Evolutionary conservation across 1,139 yeast species (phyloP).

Genomic region (Entelexis paramagnoliae): DNA sequence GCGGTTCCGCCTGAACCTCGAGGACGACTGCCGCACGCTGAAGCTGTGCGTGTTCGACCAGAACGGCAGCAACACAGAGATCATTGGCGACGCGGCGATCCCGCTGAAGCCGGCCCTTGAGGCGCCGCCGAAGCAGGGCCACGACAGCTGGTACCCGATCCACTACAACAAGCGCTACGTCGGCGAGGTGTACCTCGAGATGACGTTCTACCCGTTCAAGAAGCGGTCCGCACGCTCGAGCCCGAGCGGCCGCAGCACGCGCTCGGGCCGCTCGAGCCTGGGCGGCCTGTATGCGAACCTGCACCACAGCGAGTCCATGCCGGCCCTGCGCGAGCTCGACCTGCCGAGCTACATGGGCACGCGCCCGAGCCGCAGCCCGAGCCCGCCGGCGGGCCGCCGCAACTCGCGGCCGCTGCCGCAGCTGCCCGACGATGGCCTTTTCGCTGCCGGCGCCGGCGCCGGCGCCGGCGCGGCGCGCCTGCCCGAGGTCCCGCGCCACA

Average conservation of each 20-base stretch:
- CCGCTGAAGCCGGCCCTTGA: constrained; percentile 61
- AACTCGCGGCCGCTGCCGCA: constrained; percentile 5
- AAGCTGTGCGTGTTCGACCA: constrained; percentile 76
- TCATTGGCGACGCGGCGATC: constrained; percentile 72
- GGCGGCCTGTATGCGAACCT: no score
- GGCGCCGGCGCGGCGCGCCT: background rate
- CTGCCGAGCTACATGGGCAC: constrained; percentile 6
- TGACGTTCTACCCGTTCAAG: constrained; percentile 71
- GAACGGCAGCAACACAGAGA: constrained; percentile 72
- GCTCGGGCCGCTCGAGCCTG: background rate
- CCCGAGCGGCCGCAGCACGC: background rate
- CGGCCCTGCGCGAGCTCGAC: constrained; percentile 2
- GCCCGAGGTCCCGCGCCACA: background rate
- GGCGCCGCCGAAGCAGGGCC: constrained; percentile 59
- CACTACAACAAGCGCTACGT: constrained; percentile 63
- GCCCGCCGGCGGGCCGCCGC: constrained; percentile 2
- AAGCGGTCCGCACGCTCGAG: constrained; percentile 13
- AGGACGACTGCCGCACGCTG: constrained; percentile 41
- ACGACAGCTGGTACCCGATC: constrained; percentile 76
- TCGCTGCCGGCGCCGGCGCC: background rate
- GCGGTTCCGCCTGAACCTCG: constrained; percentile 50
- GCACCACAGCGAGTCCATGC: constrained; percentile 8
- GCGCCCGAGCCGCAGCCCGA: constrained; percentile 8
- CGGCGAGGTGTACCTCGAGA: constrained; percentile 79
- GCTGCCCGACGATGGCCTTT: background rate